Evolutionary conservation across 2,329 filamentous ascomycete genomes (phyloP), one percentile per base, ranked within the genome.

Genomic region (Colletotrichum gigasporum): DNA sequence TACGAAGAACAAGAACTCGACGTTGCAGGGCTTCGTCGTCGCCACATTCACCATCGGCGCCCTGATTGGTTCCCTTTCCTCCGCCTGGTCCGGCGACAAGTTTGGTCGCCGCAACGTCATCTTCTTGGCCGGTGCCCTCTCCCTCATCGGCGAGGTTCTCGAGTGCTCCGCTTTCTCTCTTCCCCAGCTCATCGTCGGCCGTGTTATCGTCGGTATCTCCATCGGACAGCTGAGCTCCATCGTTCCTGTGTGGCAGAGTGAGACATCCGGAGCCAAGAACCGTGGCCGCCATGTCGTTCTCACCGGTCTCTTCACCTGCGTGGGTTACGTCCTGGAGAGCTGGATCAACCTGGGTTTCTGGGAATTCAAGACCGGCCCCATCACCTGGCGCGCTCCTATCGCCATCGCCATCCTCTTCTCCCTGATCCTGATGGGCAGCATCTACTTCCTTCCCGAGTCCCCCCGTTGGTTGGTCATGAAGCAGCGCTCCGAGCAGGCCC

Each of bases 341-440:
- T 83, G 80, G 80, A 77, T 82, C 65, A 75, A 82, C 70, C 72
- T 82, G 16, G 80, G 76, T n/a, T 81, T 81, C 69, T 81, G 63
- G 62, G 69, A 74, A 57, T 70, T 72, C 67, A 65, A 72, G 32
- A 61, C 61, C 10, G 72, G 71, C 3, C 67, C 71, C 14, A 67
- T 74, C 47, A 72, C 70, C 0, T 74, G 72, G 72, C 67, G 77
- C 22, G 73, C 77, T 5, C 76, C 77, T 2, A 73, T 80, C 2
- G 77, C 74, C 55, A 73, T 79, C 16, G 72, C 76, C 42, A 72
- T 72, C 30, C 50, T 66, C 45, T 75, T 71, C 48, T 78, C 70
- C 2, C 69, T 73, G 4, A 56, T 78, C 5, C 69, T 80, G n/a
- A 70, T 78, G 37, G 63, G 14, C 3, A 71, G 68, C 10, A 73